phyloP scores from a whole-genome alignment of 2,329 filamentous ascomycete species.

The Cladosporium sp. region DNA sequence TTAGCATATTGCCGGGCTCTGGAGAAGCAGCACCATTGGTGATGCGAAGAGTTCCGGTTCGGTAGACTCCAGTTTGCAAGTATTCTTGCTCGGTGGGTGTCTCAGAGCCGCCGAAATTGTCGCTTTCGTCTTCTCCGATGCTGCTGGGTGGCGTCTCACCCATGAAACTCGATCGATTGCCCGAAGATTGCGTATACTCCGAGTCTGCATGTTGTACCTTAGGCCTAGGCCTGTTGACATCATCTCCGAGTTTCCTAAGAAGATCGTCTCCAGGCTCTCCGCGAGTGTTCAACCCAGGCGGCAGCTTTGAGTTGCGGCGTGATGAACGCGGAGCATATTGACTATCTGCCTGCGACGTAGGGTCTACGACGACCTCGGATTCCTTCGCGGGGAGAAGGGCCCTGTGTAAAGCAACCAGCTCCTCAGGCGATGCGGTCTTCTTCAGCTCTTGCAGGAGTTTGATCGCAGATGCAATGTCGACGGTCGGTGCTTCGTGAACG shows the following conservation, averaged over 20 bases:
- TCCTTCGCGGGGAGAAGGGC: slow-evolving; percentile 30
- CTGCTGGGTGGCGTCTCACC: background rate
- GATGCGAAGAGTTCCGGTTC: slow-evolving; percentile 42
- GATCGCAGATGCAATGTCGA: slow-evolving; percentile 44
- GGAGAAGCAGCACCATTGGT: slow-evolving; percentile 47
- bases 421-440: slow-evolving; percentile 45
- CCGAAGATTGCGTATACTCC: background rate
- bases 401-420: slow-evolving; percentile 41
- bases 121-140: background rate
- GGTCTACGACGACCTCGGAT: too few relatives aligned
- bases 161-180: background rate
- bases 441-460: slow-evolving; percentile 44
- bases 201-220: background rate
- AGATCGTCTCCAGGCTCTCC: slow-evolving; percentile 25
- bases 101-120: slow-evolving; percentile 23
- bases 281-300: slow-evolving; percentile 23
- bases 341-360: too few relatives aligned
- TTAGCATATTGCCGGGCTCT: slow-evolving; percentile 26
- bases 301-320: slow-evolving; percentile 15
- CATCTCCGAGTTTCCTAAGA: slow-evolving; percentile 25
- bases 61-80: slow-evolving; percentile 38
- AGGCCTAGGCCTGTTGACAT: slow-evolving; percentile 1
- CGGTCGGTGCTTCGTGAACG: slow-evolving; percentile 24
- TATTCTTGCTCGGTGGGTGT: slow-evolving; percentile 42
- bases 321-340: slow-evolving; percentile 1